These are phyloP conservation scores for Cucurbita argyrosperma DNA, from an alignment of 306 rosid species.

Conservation along the genomic window DNA sequence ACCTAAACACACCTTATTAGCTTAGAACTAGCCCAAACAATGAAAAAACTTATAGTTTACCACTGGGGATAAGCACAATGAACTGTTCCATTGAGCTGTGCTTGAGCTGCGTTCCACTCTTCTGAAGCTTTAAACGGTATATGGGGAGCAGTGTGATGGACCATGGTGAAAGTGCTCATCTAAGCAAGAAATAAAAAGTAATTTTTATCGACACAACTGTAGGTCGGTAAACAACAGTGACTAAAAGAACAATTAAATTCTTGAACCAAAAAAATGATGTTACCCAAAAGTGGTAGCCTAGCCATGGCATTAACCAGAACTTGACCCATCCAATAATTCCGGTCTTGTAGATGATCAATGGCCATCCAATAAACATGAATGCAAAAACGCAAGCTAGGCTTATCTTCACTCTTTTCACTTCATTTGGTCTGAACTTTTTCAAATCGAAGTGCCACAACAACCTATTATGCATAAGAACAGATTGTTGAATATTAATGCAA, in stretches of 20 bases:
- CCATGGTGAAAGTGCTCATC: slow-evolving; percentile 99
- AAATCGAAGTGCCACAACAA: slow-evolving; percentile 60
- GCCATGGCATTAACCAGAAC: slow-evolving; percentile 98
- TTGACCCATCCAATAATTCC: slow-evolving; percentile 95
- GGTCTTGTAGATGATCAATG: slow-evolving; percentile 68
- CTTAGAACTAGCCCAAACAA: not conserved
- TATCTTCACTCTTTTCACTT: slow-evolving; percentile 71
- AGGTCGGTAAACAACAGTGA: not conserved
- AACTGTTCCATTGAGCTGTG: slow-evolving; percentile 92
- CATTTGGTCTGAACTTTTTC: slow-evolving; percentile 73
- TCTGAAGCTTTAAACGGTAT: slow-evolving; percentile 82
- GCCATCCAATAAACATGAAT: slow-evolving; percentile 85
- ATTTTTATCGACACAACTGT: slow-evolving; percentile 6
- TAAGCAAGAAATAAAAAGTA: slow-evolving; percentile 14
- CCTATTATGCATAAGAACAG: slow-evolving; percentile 30
- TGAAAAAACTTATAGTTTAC: slow-evolving; percentile 10
- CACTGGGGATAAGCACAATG: slow-evolving; percentile 90
- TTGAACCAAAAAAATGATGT: slow-evolving; percentile 3
- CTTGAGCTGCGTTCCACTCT: slow-evolving; percentile 89
- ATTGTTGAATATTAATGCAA: not conserved
- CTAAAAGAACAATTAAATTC: not conserved
- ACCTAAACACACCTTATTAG: not conserved
- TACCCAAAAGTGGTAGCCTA: slow-evolving; percentile 99
- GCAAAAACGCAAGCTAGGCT: slow-evolving; percentile 92
- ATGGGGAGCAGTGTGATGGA: slow-evolving; percentile 94